Evolutionary conservation across 768 basidiomycete genomes (phyloP).

Genomic region (Boletus patriciae): DNA sequence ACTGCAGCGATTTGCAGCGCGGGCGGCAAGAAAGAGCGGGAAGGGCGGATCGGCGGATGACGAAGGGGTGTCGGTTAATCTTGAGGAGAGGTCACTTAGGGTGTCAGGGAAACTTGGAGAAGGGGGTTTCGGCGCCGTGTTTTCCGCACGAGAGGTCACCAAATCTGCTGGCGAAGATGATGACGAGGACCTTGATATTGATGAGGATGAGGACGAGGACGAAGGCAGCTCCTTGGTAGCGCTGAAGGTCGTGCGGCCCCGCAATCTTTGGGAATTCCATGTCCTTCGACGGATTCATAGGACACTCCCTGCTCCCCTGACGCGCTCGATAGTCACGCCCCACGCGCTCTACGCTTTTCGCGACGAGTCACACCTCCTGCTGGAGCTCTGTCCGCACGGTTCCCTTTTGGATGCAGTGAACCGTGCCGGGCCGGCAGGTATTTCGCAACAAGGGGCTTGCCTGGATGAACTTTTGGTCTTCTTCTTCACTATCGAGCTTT

Average conservation of each 20-base stretch:
- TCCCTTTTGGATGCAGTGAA: constrained; percentile 92
- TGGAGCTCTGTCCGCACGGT: constrained; percentile 89
- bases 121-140: constrained; percentile 96
- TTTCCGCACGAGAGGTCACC: constrained; percentile 63
- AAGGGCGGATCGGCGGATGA: constrained; percentile 38
- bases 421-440: constrained; percentile 68
- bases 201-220: constrained; percentile 54
- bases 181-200: constrained; percentile 45
- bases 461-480: constrained; percentile 92
- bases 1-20: constrained; percentile 71
- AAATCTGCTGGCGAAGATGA: constrained; percentile 43
- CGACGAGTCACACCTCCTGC: constrained; percentile 88
- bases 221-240: constrained; percentile 66
- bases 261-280: constrained; percentile 91
- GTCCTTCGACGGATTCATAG: constrained; percentile 76
- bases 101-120: constrained; percentile 91
- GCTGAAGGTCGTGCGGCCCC: constrained; percentile 87
- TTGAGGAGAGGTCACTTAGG: constrained; percentile 66
- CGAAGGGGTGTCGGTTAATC: constrained; percentile 50
- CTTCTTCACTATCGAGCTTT: constrained; percentile 92
- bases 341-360: constrained; percentile 78
- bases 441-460: constrained; percentile 76
- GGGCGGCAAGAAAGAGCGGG: constrained; percentile 33
- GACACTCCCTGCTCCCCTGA: constrained; percentile 57
- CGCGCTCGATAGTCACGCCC: constrained; percentile 71